A percentile compares a stretch with the other conserved stretches of the same genome.
Conservation (phyloP, 2,329 filamentous ascomycete genomes). For the Fusarium penzigii region DNA sequence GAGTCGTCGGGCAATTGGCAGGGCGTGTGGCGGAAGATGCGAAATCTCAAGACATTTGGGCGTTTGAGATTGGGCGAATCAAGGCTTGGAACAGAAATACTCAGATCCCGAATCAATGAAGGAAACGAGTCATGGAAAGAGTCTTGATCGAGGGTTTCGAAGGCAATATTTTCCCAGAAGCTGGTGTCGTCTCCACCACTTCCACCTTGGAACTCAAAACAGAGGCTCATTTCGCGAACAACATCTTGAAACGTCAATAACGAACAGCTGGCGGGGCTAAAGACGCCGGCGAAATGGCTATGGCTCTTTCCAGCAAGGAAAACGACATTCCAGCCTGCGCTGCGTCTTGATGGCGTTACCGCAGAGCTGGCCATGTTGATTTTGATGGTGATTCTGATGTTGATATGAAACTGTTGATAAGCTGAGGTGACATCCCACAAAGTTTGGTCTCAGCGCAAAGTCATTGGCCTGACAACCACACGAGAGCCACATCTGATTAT, state of each 20-base stretch:
- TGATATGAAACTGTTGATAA: no score
- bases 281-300: constrained; percentile 3
- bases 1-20: no score
- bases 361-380: constrained; percentile 1
- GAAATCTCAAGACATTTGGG: no score
- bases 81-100: neutral
- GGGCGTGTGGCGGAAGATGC: no score
- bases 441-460: no score
- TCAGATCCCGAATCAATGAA: neutral
- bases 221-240: constrained; percentile 16
- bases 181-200: neutral
- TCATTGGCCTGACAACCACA: no score
- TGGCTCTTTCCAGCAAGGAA: no score
- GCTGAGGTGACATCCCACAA: no score
- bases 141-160: neutral
- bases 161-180: constrained; percentile 7
- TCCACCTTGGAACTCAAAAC: constrained; percentile 10
- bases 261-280: neutral
- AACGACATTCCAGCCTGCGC: neutral
- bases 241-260: constrained; percentile 15
- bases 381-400: no score
- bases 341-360: constrained; percentile 1
- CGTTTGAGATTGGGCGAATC: no score
- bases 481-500: no score
- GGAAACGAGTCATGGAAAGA: neutral